Percentiles rank a stretch among this genome's conserved stretches.
These are phyloP conservation scores for Fonsecaea multimorphosa DNA, from an alignment of 2,329 filamentous ascomycete species.

Conservation along the genomic window DNA sequence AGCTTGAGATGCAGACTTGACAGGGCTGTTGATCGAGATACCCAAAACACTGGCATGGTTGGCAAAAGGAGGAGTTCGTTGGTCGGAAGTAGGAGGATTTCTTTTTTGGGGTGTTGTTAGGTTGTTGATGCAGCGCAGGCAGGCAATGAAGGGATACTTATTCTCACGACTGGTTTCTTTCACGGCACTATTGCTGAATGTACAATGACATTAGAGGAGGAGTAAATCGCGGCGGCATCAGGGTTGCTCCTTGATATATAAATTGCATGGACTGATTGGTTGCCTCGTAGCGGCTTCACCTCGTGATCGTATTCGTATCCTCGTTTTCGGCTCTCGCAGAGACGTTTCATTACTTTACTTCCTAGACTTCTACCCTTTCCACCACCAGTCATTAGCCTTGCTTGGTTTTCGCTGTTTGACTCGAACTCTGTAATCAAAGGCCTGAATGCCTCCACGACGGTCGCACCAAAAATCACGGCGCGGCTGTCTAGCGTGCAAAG, in stretches of 20 bases:
- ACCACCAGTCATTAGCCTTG: neutral
- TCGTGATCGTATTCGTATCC: slow-evolving; percentile 2
- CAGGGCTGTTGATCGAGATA: neutral
- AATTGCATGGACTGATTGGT: too few relatives aligned
- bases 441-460: slow-evolving; percentile 23
- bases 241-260: too few relatives aligned
- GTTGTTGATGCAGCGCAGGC: neutral
- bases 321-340: neutral
- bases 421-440: neutral
- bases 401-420: neutral
- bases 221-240: too few relatives aligned
- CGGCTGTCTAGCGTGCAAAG: slow-evolving; percentile 28
- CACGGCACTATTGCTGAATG: too few relatives aligned
- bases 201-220: too few relatives aligned
- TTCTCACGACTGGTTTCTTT: neutral
- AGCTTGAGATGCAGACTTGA: neutral
- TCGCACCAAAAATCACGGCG: slow-evolving; percentile 28
- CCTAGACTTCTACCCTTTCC: too few relatives aligned
- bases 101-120: neutral
- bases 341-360: too few relatives aligned
- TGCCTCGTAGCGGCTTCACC: too few relatives aligned
- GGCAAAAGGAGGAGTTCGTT: neutral
- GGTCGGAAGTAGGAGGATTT: neutral
- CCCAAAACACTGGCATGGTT: neutral
- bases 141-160: neutral